Evolutionary conservation across 495 filamentous ascomycete species (phyloP).

Genomic region (Bacidia rubella): DNA sequence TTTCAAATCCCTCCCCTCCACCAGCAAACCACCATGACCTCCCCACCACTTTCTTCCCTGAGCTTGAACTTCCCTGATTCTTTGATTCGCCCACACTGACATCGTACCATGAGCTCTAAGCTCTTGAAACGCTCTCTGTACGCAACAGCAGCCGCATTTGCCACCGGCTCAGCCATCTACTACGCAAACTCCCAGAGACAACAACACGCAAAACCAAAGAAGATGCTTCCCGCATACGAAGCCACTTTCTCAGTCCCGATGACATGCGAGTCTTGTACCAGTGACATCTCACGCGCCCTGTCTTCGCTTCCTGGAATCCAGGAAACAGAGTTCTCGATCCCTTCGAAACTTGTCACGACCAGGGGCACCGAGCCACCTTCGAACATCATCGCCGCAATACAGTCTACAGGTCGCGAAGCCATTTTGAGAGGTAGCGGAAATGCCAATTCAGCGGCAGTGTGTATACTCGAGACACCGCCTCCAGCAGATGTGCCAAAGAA

Average conservation of each 20-base stretch:
- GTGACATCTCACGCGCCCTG: constrained; percentile 65
- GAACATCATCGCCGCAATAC: constrained; percentile 74
- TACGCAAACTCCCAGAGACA: neutral
- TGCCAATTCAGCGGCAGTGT: constrained; percentile 80
- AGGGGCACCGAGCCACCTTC: constrained; percentile 62
- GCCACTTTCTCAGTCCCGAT: constrained; percentile 82
- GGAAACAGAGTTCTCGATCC: constrained; percentile 36
- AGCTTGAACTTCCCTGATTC: neutral
- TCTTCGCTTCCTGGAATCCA: constrained; percentile 48
- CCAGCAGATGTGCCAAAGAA: constrained; percentile 24
- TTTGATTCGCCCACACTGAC: constrained; percentile 5
- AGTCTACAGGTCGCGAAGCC: constrained; percentile 81
- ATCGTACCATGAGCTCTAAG: constrained; percentile 14
- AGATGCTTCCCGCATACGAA: constrained; percentile 16
- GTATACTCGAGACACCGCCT: constrained; percentile 87
- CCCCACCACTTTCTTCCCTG: no score
- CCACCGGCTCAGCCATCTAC: constrained; percentile 9
- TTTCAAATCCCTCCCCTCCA: constrained; percentile 8
- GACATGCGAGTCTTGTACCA: constrained; percentile 75
- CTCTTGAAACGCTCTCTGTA: constrained; percentile 8
- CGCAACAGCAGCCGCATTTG: constrained; percentile 9
- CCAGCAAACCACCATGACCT: constrained; percentile 1
- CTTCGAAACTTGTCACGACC: constrained; percentile 35
- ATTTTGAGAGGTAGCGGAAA: constrained; percentile 82
- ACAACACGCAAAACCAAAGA: neutral